Evolutionary conservation across 1,139 yeast genomes (phyloP).

Genomic region (Hyphopichia buzzinii): DNA sequence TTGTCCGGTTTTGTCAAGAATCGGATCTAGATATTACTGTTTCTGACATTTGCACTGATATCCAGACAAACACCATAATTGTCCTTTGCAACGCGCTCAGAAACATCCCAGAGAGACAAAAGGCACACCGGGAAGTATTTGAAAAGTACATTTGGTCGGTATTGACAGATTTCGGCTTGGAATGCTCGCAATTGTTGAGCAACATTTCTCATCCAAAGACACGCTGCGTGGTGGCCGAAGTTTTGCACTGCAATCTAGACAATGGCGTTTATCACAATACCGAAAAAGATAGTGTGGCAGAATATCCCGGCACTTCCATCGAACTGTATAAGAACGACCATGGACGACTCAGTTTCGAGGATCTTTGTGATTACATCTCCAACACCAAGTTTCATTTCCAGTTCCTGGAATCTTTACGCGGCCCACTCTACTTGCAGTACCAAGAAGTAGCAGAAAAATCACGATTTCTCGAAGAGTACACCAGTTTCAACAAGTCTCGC

Average conservation of each 20-base stretch:
- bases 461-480: constrained; percentile 25
- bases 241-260: too few species aligned
- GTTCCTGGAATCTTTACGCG: not conserved
- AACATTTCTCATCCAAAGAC: too few species aligned
- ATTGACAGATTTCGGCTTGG: too few species aligned
- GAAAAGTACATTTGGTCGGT: not conserved
- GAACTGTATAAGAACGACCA: constrained; percentile 15
- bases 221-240: too few species aligned
- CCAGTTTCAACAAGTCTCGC: constrained; percentile 20
- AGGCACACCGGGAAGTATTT: not conserved
- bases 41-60: not conserved
- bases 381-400: constrained; percentile 10
- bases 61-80: not conserved
- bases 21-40: not conserved
- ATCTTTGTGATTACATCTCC: constrained; percentile 22
- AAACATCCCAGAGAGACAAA: not conserved
- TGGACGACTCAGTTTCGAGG: constrained; percentile 18
- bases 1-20: not conserved
- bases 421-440: constrained; percentile 9
- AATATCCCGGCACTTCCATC: too few species aligned
- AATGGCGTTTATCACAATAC: too few species aligned
- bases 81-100: not conserved
- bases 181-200: too few species aligned
- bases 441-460: constrained; percentile 10
- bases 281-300: too few species aligned